These are phyloP conservation scores for Emergomyces pasteurianus DNA, from an alignment of 2,329 filamentous ascomycete genomes.

Conservation along the genomic window DNA sequence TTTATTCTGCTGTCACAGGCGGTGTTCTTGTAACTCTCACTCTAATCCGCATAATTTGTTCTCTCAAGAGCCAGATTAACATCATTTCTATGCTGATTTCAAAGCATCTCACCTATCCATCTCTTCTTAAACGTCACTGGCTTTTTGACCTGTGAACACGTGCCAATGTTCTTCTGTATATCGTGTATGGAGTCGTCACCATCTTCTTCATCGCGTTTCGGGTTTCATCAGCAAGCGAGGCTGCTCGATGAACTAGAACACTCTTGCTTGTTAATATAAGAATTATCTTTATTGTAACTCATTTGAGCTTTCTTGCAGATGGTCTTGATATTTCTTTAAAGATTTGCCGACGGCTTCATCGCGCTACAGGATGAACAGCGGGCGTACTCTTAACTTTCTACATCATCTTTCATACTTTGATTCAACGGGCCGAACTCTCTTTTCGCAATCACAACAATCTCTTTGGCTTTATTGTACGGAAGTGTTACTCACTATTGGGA, in stretches of 20 bases:
- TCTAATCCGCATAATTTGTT: conserved; percentile 8
- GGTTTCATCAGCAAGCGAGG: conserved; percentile 5
- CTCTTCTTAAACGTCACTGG: conserved; percentile 12
- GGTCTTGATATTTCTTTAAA: conserved; percentile 11
- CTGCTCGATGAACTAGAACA: conserved; percentile 10
- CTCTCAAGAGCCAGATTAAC: conserved; percentile 6
- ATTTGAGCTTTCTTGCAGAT: conserved; percentile 9
- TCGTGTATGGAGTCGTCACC: conserved; percentile 11
- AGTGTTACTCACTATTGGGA: neutral
- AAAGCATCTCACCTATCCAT: conserved; percentile 16
- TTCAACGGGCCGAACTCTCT: conserved; percentile 7
- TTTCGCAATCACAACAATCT: conserved; percentile 8
- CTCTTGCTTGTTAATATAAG: conserved; percentile 16
- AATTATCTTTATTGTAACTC: conserved; percentile 12
- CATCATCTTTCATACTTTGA: conserved; percentile 8
- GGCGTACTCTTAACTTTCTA: conserved; percentile 12
- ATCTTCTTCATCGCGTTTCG: conserved; percentile 12
- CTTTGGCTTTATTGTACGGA: conserved; percentile 12
- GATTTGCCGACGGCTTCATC: conserved; percentile 12
- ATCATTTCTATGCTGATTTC: conserved; percentile 7
- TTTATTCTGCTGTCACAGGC: conserved; percentile 16
- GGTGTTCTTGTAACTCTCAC: conserved; percentile 14
- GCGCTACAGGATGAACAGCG: conserved; percentile 13
- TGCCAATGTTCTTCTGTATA: conserved; percentile 9
- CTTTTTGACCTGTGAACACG: conserved; percentile 12